Evolutionary conservation across 1,284 basidiomycete genomes (phyloP), one percentile per base, ranked within the genome.

Genomic region (Polyporus tsugae): DNA sequence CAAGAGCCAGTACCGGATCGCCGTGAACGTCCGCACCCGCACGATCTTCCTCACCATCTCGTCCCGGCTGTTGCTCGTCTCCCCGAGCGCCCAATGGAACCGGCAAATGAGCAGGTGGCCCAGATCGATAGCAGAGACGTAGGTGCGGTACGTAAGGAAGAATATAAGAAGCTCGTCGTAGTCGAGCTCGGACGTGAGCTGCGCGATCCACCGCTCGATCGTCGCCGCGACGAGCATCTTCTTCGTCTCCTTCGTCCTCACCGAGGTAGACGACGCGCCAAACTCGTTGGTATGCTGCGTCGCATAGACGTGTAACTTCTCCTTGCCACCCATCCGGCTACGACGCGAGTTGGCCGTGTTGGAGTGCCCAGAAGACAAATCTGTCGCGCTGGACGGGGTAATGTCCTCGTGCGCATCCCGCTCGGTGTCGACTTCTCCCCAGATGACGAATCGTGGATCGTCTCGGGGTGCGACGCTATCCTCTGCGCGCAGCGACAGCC

Each of bases 141-240:
- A 96, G 39, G 91, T 89, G 66, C 95, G 89, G 76, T 95, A 96
- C 1, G 94, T 95, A 77, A 96, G 85, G 85, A 96, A 95, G 79
- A 96, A 96, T 73, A 93, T 89, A 67, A 94, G 84, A 29, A 96
- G 84, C 73, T 95, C 91, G 77, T 95, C 92, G 69, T 94, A 93
- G 78, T 93, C 89, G 73, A 95, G 83, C 74, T 92, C 89, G 75
- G 91, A 93, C 39, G 95, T 96, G 59, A 96, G 82, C 76, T 96
- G 94, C 0, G 94, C 94, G 68, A 96, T 91, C 93, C 94, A 95
- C 1, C 95, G 89, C 78, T 96, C 95, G 73, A 96, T 93, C 4
- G 94, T 95, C 4, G 95, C 95, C 0, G 93, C 95, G 42, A 96
- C 83, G 17, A 96, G 81, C 42, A 93, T 82, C 73, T 85, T 87